These are phyloP conservation scores for Plectranthus barbatus DNA, from an alignment of 257 asterid species.

Conservation along the genomic window DNA sequence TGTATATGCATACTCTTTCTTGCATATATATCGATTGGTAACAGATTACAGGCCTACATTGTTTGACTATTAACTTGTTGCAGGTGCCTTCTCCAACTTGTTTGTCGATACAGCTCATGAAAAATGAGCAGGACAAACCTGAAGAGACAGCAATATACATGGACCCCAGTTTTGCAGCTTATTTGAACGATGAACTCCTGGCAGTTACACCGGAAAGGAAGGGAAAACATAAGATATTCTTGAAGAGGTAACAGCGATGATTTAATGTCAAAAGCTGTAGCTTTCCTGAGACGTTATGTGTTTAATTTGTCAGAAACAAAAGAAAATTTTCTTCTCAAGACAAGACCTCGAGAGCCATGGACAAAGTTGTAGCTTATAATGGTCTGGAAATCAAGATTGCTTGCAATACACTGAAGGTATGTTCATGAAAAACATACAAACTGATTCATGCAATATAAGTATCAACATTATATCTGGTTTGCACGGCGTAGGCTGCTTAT, in stretches of 20 bases:
- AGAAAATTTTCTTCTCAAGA: constrained; percentile 36
- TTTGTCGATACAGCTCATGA: constrained; percentile 78
- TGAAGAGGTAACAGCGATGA: constrained; percentile 51
- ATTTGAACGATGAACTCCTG: constrained; percentile 56
- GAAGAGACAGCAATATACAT: constrained; percentile 62
- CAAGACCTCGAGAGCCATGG: constrained; percentile 37
- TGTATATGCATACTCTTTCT: not conserved
- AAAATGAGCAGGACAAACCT: constrained; percentile 60
- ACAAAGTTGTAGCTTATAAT: constrained; percentile 39
- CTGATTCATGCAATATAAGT: not conserved
- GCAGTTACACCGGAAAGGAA: constrained; percentile 32
- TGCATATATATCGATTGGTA: not conserved
- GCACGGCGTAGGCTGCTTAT: constrained; percentile 47
- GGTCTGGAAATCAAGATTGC: constrained; percentile 65
- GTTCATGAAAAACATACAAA: not conserved
- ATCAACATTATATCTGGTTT: not conserved
- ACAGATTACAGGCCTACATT: not conserved
- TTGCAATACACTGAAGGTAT: constrained; percentile 69
- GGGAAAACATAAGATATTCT: constrained; percentile 41
- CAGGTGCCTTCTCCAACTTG: constrained; percentile 53
- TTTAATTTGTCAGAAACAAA: constrained; percentile 49
- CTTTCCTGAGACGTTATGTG: not conserved
- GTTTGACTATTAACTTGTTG: constrained; percentile 15
- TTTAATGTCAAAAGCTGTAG: not conserved
- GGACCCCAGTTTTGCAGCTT: constrained; percentile 71